phyloP scores from a whole-genome alignment of 129 eudicot genomes.

The Flaveria ramosissima region DNA sequence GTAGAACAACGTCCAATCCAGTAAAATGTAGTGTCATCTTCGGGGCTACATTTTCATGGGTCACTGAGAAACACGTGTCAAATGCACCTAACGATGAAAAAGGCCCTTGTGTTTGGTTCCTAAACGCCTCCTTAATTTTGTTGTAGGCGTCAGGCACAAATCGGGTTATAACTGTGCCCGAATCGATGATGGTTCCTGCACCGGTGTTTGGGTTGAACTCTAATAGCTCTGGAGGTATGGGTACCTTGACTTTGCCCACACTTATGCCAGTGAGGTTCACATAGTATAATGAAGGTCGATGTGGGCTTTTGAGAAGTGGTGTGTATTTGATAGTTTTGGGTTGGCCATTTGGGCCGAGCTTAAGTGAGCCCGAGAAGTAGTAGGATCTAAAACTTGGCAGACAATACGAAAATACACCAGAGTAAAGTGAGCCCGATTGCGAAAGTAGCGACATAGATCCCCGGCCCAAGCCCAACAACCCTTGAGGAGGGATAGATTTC shows the following conservation, averaged over 20 bases:
- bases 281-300: conserved; percentile 79
- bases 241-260: conserved; percentile 71
- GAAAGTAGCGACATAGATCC: conserved; percentile 76
- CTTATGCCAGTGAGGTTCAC: conserved; percentile 81
- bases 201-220: conserved; percentile 76
- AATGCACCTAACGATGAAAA: conserved; percentile 74
- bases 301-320: conserved; percentile 79
- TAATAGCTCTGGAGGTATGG: conserved; percentile 68
- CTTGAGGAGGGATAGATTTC: conserved; percentile 76
- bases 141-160: conserved; percentile 60
- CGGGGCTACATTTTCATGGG: conserved; percentile 65
- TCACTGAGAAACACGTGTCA: conserved; percentile 82
- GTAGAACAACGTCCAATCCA: conserved; percentile 66
- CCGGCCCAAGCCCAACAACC: conserved; percentile 83
- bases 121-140: conserved; percentile 61
- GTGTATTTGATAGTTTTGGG: conserved; percentile 77
- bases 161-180: conserved; percentile 91
- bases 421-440: conserved; percentile 62
- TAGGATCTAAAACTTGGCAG: conserved; percentile 93
- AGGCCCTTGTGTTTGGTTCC: conserved; percentile 69
- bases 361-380: conserved; percentile 89
- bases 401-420: conserved; percentile 79
- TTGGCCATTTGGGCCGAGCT: conserved; percentile 81
- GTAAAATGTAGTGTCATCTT: conserved; percentile 55
- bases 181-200: conserved; percentile 82